Percentiles rank a stretch among this genome's conserved stretches.
Conservation (phyloP, 2,329 filamentous ascomycete species). For the Chaetoscypha palmicola region DNA sequence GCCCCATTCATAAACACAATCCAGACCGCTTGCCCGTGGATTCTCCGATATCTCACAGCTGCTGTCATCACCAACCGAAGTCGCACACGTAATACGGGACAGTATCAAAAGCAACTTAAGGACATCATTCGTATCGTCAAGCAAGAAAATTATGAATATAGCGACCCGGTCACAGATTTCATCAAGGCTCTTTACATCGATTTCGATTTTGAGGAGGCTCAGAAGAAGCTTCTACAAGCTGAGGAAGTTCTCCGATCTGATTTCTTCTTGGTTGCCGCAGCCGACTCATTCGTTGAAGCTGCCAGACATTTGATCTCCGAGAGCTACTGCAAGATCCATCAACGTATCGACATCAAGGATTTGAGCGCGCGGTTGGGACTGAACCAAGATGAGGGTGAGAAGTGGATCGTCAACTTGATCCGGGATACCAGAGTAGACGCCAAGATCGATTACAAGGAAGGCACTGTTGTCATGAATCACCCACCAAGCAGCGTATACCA, state of each 20-base stretch:
- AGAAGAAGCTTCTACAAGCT: slow-evolving; percentile 76
- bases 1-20: slow-evolving; percentile 99
- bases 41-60: slow-evolving; percentile 86
- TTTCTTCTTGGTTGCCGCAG: slow-evolving; percentile 85
- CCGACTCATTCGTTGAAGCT: slow-evolving; percentile 86
- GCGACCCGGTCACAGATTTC: slow-evolving; percentile 92
- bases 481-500: slow-evolving; percentile 97
- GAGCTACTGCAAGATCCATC: slow-evolving; percentile 99
- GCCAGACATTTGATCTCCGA: slow-evolving; percentile 96
- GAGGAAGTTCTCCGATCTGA: slow-evolving; percentile 88
- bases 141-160: slow-evolving; percentile 97
- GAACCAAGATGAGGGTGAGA: slow-evolving; percentile 92
- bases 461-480: slow-evolving; percentile 99
- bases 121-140: slow-evolving; percentile 91
- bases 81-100: slow-evolving; percentile 69
- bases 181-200: slow-evolving; percentile 90
- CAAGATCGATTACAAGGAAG: slow-evolving; percentile 99
- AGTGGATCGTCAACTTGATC: slow-evolving; percentile 99
- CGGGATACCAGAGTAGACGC: slow-evolving; percentile 94
- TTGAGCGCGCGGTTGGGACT: slow-evolving; percentile 86
- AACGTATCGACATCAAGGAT: slow-evolving; percentile 96
- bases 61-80: slow-evolving; percentile 90
- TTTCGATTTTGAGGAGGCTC: slow-evolving; percentile 96
- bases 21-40: slow-evolving; percentile 95
- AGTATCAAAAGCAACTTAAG: slow-evolving; percentile 98